Evolutionary conservation across 257 asterid species (phyloP).

Genomic region (Linderniella brevidens): DNA sequence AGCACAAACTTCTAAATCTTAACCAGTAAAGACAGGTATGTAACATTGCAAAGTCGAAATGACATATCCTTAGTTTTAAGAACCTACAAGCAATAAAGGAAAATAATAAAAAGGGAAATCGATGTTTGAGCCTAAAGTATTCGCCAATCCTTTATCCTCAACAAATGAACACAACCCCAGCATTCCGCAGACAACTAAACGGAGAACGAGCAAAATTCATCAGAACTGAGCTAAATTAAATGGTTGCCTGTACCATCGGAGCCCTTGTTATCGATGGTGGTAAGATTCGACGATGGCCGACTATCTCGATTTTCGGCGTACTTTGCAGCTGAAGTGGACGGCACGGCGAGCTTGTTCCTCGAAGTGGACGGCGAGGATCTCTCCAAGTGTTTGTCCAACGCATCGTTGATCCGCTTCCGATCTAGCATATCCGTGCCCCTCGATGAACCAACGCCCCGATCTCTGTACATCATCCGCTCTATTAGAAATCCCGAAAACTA

Average conservation of each 20-base stretch:
- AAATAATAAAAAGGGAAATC: too few relatives aligned
- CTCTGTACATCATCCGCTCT: constrained; percentile 43
- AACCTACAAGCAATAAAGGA: too few relatives aligned
- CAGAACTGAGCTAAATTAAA: too few relatives aligned
- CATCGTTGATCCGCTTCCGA: constrained; percentile 96
- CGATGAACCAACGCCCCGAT: constrained; percentile 59
- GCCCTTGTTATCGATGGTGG: constrained; percentile 40
- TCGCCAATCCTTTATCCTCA: too few relatives aligned
- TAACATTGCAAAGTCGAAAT: too few relatives aligned
- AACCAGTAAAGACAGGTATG: too few relatives aligned
- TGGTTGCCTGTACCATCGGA: constrained; percentile 38
- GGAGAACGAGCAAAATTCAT: too few relatives aligned
- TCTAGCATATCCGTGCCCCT: constrained; percentile 75
- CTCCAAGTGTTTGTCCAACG: constrained; percentile 84
- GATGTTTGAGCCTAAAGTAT: too few relatives aligned
- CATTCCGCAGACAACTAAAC: too few relatives aligned
- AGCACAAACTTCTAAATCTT: too few relatives aligned
- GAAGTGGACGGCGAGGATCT: constrained; percentile 81
- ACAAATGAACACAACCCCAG: too few relatives aligned
- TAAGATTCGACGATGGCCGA: constrained; percentile 31
- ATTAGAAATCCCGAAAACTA: constrained; percentile 6
- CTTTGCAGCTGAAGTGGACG: constrained; percentile 49
- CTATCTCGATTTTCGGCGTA: constrained; percentile 41
- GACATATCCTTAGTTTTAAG: too few relatives aligned
- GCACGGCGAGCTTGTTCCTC: constrained; percentile 37